A percentile compares a stretch with the other conserved stretches of the same genome.
These are phyloP conservation scores for Monosporascus sp. DNA, from an alignment of 2,329 filamentous ascomycete species.

Conservation along the genomic window DNA sequence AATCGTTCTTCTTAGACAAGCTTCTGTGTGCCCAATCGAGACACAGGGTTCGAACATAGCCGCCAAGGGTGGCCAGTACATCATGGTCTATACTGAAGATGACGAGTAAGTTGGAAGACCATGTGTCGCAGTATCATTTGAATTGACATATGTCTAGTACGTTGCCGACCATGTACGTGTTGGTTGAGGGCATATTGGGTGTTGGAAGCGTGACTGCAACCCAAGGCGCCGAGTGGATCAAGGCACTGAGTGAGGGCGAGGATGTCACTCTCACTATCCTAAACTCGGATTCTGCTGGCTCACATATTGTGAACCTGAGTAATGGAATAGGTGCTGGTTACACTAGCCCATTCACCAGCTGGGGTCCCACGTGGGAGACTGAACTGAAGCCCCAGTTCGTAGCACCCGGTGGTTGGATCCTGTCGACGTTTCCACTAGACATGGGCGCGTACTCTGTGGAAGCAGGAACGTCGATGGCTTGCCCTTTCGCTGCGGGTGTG, in stretches of 20 bases:
- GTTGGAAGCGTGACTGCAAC: conserved; percentile 10
- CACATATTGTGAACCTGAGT: conserved; percentile 4
- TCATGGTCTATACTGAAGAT: conserved; percentile 33
- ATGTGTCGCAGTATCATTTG: not conserved
- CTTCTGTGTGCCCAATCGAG: conserved; percentile 26
- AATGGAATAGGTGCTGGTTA: conserved; percentile 27
- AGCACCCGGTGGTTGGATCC: conserved; percentile 42
- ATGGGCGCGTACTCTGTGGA: conserved; percentile 39
- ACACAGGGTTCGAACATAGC: conserved; percentile 34
- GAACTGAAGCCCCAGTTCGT: conserved; percentile 42
- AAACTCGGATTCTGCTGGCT: conserved; percentile 5
- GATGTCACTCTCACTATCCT: conserved; percentile 16
- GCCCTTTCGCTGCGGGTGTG: conserved; percentile 39
- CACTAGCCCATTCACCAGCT: conserved; percentile 34
- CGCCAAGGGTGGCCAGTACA: conserved; percentile 35
- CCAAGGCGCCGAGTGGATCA: conserved; percentile 18
- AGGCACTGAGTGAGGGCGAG: conserved; percentile 12
- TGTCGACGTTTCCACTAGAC: conserved; percentile 42
- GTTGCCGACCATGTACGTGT: not conserved
- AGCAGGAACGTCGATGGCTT: conserved; percentile 51
- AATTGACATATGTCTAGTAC: conserved; percentile 2
- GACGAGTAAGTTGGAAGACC: conserved; percentile 7
- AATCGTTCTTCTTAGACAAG: conserved; percentile 36
- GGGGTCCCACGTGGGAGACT: conserved; percentile 41
- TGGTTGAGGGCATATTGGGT: conserved; percentile 7